phyloP scores from a whole-genome alignment of 495 filamentous ascomycete genomes.

The Viridothelium virens region DNA sequence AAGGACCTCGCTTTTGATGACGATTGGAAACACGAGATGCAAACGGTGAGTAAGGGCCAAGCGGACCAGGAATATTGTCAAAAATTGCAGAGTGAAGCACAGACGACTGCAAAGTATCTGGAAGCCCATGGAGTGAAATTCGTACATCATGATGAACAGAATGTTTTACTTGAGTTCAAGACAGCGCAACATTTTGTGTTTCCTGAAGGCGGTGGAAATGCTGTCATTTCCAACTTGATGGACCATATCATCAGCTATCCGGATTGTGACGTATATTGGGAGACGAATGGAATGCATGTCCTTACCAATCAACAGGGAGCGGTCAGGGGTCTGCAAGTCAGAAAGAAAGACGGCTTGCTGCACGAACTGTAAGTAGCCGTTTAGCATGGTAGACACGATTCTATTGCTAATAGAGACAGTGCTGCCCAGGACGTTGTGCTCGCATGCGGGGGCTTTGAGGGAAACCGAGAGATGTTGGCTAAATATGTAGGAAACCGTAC shows the following conservation, averaged over 20 bases:
- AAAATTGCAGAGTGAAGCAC: slow-evolving; percentile 22
- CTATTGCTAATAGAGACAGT: neutral
- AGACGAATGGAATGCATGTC: slow-evolving; percentile 21
- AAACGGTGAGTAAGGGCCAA: slow-evolving; percentile 24
- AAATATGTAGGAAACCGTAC: slow-evolving; percentile 24
- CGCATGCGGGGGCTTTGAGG: slow-evolving; percentile 27
- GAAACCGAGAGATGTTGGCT: slow-evolving; percentile 28
- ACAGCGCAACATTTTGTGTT: slow-evolving; percentile 24
- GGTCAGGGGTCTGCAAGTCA: slow-evolving; percentile 22
- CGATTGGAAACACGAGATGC: slow-evolving; percentile 29
- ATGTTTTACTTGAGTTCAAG: slow-evolving; percentile 26
- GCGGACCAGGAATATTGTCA: slow-evolving; percentile 27
- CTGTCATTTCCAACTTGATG: slow-evolving; percentile 21
- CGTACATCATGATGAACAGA: slow-evolving; percentile 26
- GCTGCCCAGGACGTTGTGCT: slow-evolving; percentile 19
- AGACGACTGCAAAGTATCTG: slow-evolving; percentile 20
- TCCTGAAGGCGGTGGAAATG: slow-evolving; percentile 25
- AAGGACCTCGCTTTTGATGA: slow-evolving; percentile 27
- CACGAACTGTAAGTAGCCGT: slow-evolving; percentile 18
- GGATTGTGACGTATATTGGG: slow-evolving; percentile 19
- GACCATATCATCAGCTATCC: slow-evolving; percentile 20
- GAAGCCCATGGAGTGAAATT: slow-evolving; percentile 25
- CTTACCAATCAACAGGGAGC: slow-evolving; percentile 20
- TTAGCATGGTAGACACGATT: neutral
- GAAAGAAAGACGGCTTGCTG: slow-evolving; percentile 23